Conservation (phyloP, 768 basidiomycete species). For the Boletus fagicola region DNA sequence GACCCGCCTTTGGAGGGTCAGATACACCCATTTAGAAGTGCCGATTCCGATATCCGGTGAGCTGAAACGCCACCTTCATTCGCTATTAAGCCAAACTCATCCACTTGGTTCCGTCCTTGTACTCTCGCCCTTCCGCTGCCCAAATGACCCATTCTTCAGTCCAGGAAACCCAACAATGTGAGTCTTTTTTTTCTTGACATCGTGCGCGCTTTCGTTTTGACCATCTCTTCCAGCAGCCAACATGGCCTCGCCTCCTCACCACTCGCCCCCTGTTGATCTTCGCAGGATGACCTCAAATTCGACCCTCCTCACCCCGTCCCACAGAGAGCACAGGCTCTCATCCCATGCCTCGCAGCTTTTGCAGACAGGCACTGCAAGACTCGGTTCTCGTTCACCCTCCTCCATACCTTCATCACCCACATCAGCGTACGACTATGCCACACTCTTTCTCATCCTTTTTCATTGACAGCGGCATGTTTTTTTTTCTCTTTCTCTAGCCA, state of each 20-base stretch:
- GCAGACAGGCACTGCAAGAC: conserved; percentile 39
- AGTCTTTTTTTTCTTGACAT: background rate
- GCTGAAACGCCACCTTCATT: conserved; percentile 21
- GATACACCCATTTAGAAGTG: background rate
- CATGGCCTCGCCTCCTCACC: conserved; percentile 16
- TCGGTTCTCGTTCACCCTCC: conserved; percentile 65
- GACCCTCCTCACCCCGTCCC: conserved; percentile 41
- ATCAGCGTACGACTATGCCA: conserved; percentile 55
- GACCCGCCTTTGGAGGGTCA: conserved; percentile 13
- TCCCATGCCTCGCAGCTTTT: conserved; percentile 49
- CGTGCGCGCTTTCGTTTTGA: background rate
- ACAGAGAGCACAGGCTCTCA: conserved; percentile 40
- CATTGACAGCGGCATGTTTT: conserved; percentile 7
- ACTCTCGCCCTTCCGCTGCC: background rate
- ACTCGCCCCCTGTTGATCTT: conserved; percentile 44
- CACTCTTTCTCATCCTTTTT: conserved; percentile 1
- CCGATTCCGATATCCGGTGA: background rate
- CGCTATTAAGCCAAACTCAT: conserved; percentile 17
- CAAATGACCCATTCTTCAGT: conserved; percentile 15
- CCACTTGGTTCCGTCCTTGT: conserved; percentile 14
- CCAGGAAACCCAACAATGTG: conserved; percentile 24
- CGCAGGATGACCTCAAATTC: conserved; percentile 55
- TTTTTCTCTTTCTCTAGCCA: conserved; percentile 31
- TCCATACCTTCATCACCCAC: conserved; percentile 80
- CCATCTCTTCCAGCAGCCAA: conserved; percentile 13